phyloP scores from a whole-genome alignment of 148 eudicot species.

The Chenopodium berlandieri region DNA sequence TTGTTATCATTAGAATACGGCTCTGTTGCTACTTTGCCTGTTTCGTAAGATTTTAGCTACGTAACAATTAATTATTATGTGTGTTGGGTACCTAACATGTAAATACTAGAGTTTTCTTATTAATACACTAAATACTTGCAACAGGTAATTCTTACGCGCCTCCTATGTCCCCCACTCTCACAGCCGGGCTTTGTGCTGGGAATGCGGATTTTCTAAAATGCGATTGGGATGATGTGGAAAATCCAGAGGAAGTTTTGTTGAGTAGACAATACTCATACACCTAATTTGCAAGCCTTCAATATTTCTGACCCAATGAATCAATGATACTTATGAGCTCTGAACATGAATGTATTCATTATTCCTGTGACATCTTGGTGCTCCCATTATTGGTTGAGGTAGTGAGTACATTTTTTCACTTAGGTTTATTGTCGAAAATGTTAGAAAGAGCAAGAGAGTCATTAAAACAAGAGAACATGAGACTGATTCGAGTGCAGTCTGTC shows the following conservation, averaged over 20 bases:
- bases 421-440: no score
- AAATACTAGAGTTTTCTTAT: not conserved
- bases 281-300: not conserved
- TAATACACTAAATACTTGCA: not conserved
- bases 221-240: slow-evolving; percentile 37
- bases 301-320: not conserved
- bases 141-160: slow-evolving; percentile 46
- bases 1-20: no score
- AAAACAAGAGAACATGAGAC: not conserved
- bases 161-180: slow-evolving; percentile 52
- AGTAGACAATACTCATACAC: slow-evolving; percentile 30
- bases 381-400: not conserved
- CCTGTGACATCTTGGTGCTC: not conserved
- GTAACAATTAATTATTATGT: not conserved
- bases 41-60: not conserved
- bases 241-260: slow-evolving; percentile 29
- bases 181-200: slow-evolving; percentile 42
- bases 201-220: slow-evolving; percentile 31
- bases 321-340: not conserved
- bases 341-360: not conserved
- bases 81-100: not conserved
- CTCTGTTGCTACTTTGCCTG: not conserved
- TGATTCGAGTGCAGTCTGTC: not conserved
- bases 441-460: not conserved
- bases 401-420: not conserved